Base-by-base conservation (phyloP, 495 filamentous ascomycete genomes). In the Usnea hakonensis region DNA sequence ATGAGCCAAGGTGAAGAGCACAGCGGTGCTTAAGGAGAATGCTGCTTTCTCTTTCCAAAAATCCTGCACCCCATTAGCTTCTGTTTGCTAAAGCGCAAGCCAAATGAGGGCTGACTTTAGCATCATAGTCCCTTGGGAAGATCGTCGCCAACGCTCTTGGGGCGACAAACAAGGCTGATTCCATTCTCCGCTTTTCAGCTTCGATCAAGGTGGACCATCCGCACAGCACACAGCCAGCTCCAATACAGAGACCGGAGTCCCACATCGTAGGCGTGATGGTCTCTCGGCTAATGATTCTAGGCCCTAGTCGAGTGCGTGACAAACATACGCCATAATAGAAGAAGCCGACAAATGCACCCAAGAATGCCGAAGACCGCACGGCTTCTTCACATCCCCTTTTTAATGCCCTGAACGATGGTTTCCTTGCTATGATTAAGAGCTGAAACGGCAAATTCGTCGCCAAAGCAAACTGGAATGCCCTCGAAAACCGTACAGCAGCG, bases 301-400 rank as follows among this genome's bases (percentile, higher is more conserved):
- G 92, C 0, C 92, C 91, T 11, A 96, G 57, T n/a, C 88, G 78
- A 4, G 88, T 92, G 37, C 92, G 82, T 3, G 87, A 79, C 0
- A 96, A 82, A 69, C 92, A 97, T 9, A 97, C 88, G 33, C 85
- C 84, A 72, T 96, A 96, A 75, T 93, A 97, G 65, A 94, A 95
- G 3, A 93, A 76, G 13, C 82, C 76, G 62, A 96, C 87, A 71
- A 95, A 96, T 0, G 87, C 78, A 1, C 85, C 90, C 3, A 97
- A 79, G 73, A 97, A 96, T 4, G 87, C 79, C 10, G 91, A 92
- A 19, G 90, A 94, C 50, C 88, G 84, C 14, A 80, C 70, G 1
- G 89, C 85, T 33, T 86, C 87, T 21, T 76, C 62, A 55, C 88
- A 35, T 3, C 88, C 87, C 21, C 75, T 74, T 48, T 68, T 62